Evolutionary conservation across 2,329 filamentous ascomycete species (phyloP), one percentile per base, ranked within the genome.

Genomic region (Sporothrix inflata): DNA sequence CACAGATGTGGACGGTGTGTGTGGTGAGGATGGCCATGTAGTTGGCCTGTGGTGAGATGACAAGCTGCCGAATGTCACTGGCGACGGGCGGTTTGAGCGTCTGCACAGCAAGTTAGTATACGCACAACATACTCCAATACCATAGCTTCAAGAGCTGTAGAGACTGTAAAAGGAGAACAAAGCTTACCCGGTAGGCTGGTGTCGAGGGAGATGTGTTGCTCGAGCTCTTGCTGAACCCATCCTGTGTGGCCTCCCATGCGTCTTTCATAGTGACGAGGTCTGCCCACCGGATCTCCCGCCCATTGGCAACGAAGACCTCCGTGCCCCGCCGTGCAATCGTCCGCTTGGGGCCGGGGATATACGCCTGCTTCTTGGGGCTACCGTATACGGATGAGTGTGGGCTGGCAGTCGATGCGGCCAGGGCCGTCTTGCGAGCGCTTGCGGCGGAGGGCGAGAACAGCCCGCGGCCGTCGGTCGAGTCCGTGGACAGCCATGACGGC

Each of bases 271-370:
- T 89, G 69, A 90, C 89, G 71, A 99, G 83, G 81, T 97, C 93
- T 11, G 92, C 91, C 94, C 96, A 99, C 80, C 94, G 88, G 74
- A 99, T 92, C 81, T 98, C 93, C 77, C 92, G 94, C 66, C 94
- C 94, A 53, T 92, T 90, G 24, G 94, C 94, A 14, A 94, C 90
- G 79, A 98, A 98, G 11, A 98, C 84, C 78, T 99, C 94, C 0
- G 92, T 94, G 19, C 92, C 94, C 73, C 95, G 87, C 67, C 88
- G 89, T 11, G 94, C 94, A 77, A 98, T 91, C 0, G 90, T 94
- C 75, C 89, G 82, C 72, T 86, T 84, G 11, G 89, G 87, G 21
- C 88, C 87, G 1, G 80, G 78, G 24, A 80, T 77, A 1, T 79
- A 70, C 24, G 53, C 42, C 76, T 83, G 83, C 79, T 82, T 85